Base-by-base conservation (phyloP, 2,329 filamentous ascomycete species). In the Aurifilum marmelostoma region DNA sequence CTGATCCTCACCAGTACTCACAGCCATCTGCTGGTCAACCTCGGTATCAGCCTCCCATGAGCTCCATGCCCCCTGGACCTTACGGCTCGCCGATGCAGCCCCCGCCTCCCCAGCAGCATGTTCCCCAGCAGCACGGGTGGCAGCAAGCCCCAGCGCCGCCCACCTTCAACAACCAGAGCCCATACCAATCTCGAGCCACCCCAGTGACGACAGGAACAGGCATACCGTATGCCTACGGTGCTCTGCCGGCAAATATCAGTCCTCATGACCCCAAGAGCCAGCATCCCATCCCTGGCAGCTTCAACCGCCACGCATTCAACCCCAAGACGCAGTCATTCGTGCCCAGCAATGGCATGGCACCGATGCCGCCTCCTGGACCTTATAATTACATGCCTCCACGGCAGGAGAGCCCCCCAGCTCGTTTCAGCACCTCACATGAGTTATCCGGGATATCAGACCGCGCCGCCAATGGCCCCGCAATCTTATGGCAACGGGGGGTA, bases 251-350 rank as follows among this genome's bases (percentile, higher is more conserved):
- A 24, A 88, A 92, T 71, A 84, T 86, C 65, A 89, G 90, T 63
- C 89, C 92, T 34, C 85, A 91, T 71, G 92, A 92, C 74, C 88
- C 89, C 11, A 90, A 92, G 78, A 88, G 87, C 69, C 91, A 94
- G 76, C 93, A 97, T 77, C 92, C 93, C 7, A 89, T 97, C 68
- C 92, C 93, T 18, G 93, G 93, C 47, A 96, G 91, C 79, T 97
- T 88, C 77, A 75, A 73, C 65, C 87, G 94, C 69, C 92, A 93
- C 74, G 89, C 91, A 16, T 97, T 98, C 82, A 97, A 97, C 76
- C 95, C 94, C 0, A 94, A 97, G 81, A 97, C 92, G 21, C 92
- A 97, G 76, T 92, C 94, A 0, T 97, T 98, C 79, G 88, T 97
- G 32, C 95, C 95, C 1, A 83, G 87, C 71, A 83, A 79, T 72